Percentiles rank a stretch among this genome's conserved stretches.
Evolutionary conservation across 78 protist genomes (phyloP).

Genomic region (Planoprotostelium fungivorum): DNA sequence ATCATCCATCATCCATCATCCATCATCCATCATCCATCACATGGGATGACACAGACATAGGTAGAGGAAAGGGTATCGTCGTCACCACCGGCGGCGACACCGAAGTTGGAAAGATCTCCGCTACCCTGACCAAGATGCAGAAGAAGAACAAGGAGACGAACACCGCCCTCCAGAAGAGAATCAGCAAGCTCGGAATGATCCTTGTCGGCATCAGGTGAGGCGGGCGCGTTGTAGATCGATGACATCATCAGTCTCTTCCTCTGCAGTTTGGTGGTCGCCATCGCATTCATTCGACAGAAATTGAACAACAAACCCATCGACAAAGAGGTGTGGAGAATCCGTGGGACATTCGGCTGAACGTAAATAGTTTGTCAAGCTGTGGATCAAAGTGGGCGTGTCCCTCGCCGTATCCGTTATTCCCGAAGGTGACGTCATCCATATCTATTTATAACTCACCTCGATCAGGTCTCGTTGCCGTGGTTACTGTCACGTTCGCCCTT

Average conservation of each 20-base stretch:
- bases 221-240: background rate
- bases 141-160: conserved; percentile 16
- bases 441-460: background rate
- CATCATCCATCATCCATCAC: background rate
- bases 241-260: background rate
- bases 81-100: conserved; percentile 51
- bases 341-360: background rate
- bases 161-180: conserved; percentile 73
- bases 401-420: conserved; percentile 92
- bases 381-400: conserved; percentile 79
- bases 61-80: conserved; percentile 59
- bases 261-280: background rate
- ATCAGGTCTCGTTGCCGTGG: conserved; percentile 88
- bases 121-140: background rate
- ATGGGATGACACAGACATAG: conserved; percentile 34
- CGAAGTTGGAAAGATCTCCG: conserved; percentile 71
- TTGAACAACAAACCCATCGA: background rate
- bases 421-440: conserved; percentile 34
- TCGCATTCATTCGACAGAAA: background rate
- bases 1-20: background rate
- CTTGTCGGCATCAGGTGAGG: background rate
- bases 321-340: background rate
- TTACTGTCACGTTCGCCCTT: conserved; percentile 85
- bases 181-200: conserved; percentile 65
- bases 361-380: background rate